phyloP scores from a whole-genome alignment of 2,329 filamentous ascomycete genomes.

The Penicillium sclerotiorum region DNA sequence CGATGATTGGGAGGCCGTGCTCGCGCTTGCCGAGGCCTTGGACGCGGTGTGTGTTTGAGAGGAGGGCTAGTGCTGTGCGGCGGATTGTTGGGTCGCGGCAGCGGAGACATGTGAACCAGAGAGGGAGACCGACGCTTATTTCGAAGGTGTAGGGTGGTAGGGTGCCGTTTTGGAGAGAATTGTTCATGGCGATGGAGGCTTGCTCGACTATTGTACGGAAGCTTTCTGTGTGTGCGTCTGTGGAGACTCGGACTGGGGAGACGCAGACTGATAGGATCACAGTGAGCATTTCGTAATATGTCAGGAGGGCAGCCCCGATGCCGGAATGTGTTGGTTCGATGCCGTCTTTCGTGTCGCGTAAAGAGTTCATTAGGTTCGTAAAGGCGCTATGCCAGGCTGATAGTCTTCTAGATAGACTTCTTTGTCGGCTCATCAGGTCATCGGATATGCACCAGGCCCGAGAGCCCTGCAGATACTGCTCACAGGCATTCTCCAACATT shows the following conservation, averaged over 20 bases:
- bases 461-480: slow-evolving; percentile 15
- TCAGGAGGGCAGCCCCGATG: slow-evolving; percentile 24
- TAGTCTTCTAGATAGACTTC: slow-evolving; percentile 18
- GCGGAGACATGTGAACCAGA: slow-evolving; percentile 35
- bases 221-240: slow-evolving; percentile 25
- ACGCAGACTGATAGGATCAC: slow-evolving; percentile 27
- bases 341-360: background rate
- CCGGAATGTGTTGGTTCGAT: slow-evolving; percentile 19
- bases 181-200: slow-evolving; percentile 23
- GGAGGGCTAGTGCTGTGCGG: slow-evolving; percentile 31
- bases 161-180: slow-evolving; percentile 20
- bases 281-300: slow-evolving; percentile 27
- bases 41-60: slow-evolving; percentile 26
- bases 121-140: slow-evolving; percentile 29
- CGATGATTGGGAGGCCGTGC: slow-evolving; percentile 18
- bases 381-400: slow-evolving; percentile 29
- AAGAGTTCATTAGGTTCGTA: slow-evolving; percentile 16
- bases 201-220: slow-evolving; percentile 33
- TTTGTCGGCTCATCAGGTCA: slow-evolving; percentile 19
- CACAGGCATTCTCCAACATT: slow-evolving; percentile 26
- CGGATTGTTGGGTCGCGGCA: slow-evolving; percentile 37
- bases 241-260: slow-evolving; percentile 22
- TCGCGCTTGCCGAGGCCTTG: slow-evolving; percentile 32
- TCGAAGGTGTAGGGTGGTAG: slow-evolving; percentile 37
- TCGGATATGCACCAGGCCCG: slow-evolving; percentile 13